Conservation (phyloP, 208 protist species). For the Wallacemonas collosoma region DNA sequence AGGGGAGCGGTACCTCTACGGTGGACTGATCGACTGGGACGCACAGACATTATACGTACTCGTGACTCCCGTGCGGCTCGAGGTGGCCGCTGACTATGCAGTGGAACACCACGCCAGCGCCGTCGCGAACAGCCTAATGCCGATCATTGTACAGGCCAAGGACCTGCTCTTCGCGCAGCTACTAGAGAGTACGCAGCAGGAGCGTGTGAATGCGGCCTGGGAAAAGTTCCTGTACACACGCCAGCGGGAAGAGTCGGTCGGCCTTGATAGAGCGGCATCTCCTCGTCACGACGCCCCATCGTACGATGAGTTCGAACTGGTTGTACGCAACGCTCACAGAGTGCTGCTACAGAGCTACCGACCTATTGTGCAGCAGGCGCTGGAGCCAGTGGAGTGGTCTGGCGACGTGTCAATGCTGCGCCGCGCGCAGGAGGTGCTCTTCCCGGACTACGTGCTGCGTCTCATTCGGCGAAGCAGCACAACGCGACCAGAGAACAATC, state of each 20-base stretch:
- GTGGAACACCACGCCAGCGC: conserved; percentile 12
- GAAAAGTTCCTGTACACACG: conserved; percentile 34
- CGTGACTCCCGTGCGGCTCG: conserved; percentile 37
- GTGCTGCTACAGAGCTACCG: conserved; percentile 41
- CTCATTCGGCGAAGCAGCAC: conserved; percentile 19
- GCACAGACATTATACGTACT: conserved; percentile 69
- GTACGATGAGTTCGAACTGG: conserved; percentile 52
- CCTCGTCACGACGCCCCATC: conserved; percentile 26
- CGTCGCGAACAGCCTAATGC: conserved; percentile 34
- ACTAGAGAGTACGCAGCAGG: conserved; percentile 71
- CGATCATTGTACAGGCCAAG: conserved; percentile 48
- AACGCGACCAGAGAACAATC: not conserved
- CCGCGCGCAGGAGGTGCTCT: conserved; percentile 25
- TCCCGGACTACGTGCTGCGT: conserved; percentile 40
- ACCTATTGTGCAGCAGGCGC: conserved; percentile 33
- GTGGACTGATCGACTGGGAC: conserved; percentile 70
- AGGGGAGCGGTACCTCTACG: conserved; percentile 54
- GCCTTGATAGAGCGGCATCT: not conserved
- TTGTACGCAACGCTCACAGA: conserved; percentile 33
- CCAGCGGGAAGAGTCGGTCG: not conserved
- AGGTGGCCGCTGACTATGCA: conserved; percentile 13
- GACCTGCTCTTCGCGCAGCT: conserved; percentile 59
- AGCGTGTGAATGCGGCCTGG: conserved; percentile 61
- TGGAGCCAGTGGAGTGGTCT: conserved; percentile 34
- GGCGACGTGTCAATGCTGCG: conserved; percentile 28